Evolutionary conservation across 305 asterid genomes (phyloP).

Genomic region (Solanum hybrid): DNA sequence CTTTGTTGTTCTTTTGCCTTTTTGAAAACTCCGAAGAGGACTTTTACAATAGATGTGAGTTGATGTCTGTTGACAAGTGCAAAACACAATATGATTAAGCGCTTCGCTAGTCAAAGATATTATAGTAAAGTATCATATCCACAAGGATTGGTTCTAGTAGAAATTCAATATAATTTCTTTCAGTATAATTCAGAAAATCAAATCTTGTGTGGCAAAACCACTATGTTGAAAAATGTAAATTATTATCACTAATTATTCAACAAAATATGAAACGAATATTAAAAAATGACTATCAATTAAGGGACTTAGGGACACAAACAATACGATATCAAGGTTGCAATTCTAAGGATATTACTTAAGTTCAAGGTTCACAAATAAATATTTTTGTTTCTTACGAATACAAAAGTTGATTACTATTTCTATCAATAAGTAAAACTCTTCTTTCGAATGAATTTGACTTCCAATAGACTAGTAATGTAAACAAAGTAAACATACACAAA

Average conservation of each 20-base stretch:
- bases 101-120: not conserved
- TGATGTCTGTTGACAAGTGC: not conserved
- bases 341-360: not conserved
- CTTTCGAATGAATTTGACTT: not conserved
- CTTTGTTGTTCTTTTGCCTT: not conserved
- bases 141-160: not conserved
- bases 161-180: not conserved
- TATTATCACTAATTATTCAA: not conserved
- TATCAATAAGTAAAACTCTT: not conserved
- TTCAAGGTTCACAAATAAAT: not conserved
- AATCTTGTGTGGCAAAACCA: not conserved
- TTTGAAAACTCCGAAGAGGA: not conserved
- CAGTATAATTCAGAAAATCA: not conserved
- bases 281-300: not conserved
- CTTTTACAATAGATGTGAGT: too few relatives aligned
- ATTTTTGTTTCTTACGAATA: not conserved
- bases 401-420: not conserved
- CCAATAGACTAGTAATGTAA: not conserved
- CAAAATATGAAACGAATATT: not conserved
- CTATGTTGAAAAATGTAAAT: not conserved
- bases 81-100: not conserved
- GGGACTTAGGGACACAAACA: not conserved
- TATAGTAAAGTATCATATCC: not conserved
- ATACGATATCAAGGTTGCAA: not conserved
- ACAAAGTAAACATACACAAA: not conserved